Percentiles rank a stretch among this genome's conserved stretches.
phyloP scores from a whole-genome alignment of 257 asterid genomes.

The Ophiorrhiza pumila region DNA sequence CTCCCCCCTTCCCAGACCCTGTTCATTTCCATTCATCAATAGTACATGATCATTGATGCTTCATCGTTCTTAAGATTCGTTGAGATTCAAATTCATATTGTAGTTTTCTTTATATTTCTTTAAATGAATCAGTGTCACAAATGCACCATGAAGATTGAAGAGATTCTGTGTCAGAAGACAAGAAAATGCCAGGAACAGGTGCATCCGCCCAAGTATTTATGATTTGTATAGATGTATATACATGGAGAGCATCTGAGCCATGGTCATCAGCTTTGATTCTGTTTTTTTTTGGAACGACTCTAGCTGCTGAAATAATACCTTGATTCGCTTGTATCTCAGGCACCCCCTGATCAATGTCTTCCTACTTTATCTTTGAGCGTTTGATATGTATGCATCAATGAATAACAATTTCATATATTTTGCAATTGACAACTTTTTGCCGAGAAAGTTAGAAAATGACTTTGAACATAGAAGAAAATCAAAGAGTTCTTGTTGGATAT shows the following conservation, averaged over 20 bases:
- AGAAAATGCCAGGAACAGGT: neutral
- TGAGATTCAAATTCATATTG: neutral
- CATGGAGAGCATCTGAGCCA: slow-evolving; percentile 5
- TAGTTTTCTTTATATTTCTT: slow-evolving; percentile 5
- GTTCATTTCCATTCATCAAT: neutral
- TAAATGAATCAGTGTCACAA: slow-evolving; percentile 10
- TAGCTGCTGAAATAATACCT: neutral
- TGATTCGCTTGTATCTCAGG: slow-evolving; percentile 3
- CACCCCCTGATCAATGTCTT: neutral
- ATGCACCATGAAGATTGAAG: neutral
- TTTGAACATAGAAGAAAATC: neutral
- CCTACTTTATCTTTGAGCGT: neutral
- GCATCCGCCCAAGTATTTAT: neutral
- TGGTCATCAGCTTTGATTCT: slow-evolving; percentile 5
- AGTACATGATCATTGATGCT: neutral
- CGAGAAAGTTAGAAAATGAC: neutral
- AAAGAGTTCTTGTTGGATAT: too few relatives aligned
- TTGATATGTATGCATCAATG: neutral
- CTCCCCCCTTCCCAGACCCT: neutral
- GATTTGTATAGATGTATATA: slow-evolving; percentile 9
- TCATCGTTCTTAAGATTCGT: neutral
- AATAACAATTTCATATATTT: neutral
- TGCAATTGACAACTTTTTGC: neutral
- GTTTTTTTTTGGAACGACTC: neutral
- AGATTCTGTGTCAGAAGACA: neutral